A percentile compares a stretch with the other conserved stretches of the same genome.
Evolutionary conservation across 768 basidiomycete genomes (phyloP).

Genomic region (Boletus sp.): DNA sequence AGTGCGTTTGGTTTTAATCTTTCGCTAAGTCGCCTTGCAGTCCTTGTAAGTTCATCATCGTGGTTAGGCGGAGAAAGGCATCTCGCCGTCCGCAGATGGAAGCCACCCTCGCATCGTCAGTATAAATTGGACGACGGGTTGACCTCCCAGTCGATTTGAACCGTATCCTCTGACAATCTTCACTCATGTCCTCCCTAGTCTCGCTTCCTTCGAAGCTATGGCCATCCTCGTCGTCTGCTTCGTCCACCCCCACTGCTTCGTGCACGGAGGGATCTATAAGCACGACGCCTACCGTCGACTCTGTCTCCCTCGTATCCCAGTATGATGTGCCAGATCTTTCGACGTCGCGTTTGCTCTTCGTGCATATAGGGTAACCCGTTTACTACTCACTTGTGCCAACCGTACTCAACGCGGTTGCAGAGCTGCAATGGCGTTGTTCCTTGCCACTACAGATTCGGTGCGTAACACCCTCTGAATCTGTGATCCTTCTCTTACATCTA

Average conservation of each 20-base stretch:
- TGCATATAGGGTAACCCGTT: slow-evolving; percentile 62
- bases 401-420: slow-evolving; percentile 38
- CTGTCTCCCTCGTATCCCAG: slow-evolving; percentile 23
- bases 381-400: neutral
- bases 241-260: slow-evolving; percentile 5
- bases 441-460: slow-evolving; percentile 85
- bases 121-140: slow-evolving; percentile 27
- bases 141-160: slow-evolving; percentile 3
- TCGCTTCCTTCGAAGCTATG: slow-evolving; percentile 8
- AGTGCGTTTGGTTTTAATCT: slow-evolving; percentile 24
- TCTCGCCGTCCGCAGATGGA: slow-evolving; percentile 21
- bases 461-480: slow-evolving; percentile 23
- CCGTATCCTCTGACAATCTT: slow-evolving; percentile 2
- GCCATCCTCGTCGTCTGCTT: slow-evolving; percentile 1
- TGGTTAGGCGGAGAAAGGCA: slow-evolving; percentile 18
- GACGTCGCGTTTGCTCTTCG: slow-evolving; percentile 53
- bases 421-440: slow-evolving; percentile 76
- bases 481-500: slow-evolving; percentile 6
- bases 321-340: slow-evolving; percentile 39
- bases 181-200: slow-evolving; percentile 18
- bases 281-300: slow-evolving; percentile 19
- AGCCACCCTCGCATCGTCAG: slow-evolving; percentile 18
- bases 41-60: slow-evolving; percentile 11
- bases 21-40: slow-evolving; percentile 27
- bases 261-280: slow-evolving; percentile 22